Percentiles rank a stretch among this genome's conserved stretches.
phyloP scores from a whole-genome alignment of 1,284 basidiomycete species.

The Apiotrichum gamsii region DNA sequence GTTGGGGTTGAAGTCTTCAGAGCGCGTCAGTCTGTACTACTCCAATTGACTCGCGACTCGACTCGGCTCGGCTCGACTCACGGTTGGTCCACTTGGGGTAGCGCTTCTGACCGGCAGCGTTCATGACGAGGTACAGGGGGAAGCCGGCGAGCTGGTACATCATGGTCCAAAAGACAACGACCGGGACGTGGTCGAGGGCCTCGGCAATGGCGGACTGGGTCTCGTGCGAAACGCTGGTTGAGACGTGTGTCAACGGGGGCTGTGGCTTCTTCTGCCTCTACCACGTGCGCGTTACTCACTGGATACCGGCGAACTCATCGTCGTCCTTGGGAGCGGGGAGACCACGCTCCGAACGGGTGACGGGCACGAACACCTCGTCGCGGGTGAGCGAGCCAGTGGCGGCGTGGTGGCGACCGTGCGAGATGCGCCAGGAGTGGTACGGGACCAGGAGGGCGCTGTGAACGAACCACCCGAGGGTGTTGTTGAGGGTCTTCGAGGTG shows the following conservation, averaged over 20 bases:
- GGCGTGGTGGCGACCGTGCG: constrained; percentile 94
- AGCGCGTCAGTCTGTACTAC: background rate
- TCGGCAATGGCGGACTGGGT: constrained; percentile 75
- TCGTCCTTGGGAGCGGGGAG: constrained; percentile 64
- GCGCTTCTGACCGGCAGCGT: constrained; percentile 79
- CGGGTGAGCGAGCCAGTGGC: constrained; percentile 89
- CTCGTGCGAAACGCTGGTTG: constrained; percentile 55
- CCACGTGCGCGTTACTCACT: too few relatives aligned
- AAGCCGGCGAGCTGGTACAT: constrained; percentile 72
- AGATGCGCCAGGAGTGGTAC: constrained; percentile 96
- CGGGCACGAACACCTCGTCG: constrained; percentile 93
- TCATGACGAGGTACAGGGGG: constrained; percentile 76
- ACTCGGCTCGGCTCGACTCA: constrained; percentile 2
- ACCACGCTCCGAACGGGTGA: constrained; percentile 68
- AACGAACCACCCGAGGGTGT: constrained; percentile 85
- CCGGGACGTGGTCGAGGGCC: constrained; percentile 85
- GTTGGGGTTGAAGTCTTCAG: constrained; percentile 59
- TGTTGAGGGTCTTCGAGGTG: constrained; percentile 86
- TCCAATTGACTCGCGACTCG: too few relatives aligned
- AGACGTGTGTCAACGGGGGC: background rate
- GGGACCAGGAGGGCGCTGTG: constrained; percentile 92
- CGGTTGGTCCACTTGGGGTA: constrained; percentile 77
- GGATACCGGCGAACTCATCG: constrained; percentile 55
- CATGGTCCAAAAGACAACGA: constrained; percentile 62
- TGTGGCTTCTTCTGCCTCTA: too few relatives aligned